Evolutionary conservation across 2,329 filamentous ascomycete species (phyloP).

Genomic region (Sphaceloma murrayae): DNA sequence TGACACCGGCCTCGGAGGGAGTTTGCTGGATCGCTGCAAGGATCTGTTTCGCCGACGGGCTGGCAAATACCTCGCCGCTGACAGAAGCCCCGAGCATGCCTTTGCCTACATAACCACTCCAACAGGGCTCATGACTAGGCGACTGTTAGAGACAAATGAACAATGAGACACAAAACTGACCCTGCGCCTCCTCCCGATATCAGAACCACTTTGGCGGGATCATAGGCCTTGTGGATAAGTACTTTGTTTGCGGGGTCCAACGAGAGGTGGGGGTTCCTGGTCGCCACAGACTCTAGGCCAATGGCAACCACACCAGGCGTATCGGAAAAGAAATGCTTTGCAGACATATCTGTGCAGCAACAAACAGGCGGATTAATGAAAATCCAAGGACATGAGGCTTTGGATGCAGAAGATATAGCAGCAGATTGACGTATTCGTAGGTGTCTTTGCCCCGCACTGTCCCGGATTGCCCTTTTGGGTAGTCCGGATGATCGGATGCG

Average conservation of each 20-base stretch:
- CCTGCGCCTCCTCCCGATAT: conserved; percentile 41
- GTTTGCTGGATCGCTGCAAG: conserved; percentile 41
- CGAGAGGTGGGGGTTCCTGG: conserved; percentile 36
- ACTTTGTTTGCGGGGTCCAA: conserved; percentile 41
- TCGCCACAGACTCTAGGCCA: conserved; percentile 39
- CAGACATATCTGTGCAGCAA: no score
- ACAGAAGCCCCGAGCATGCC: conserved; percentile 42
- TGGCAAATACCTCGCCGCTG: conserved; percentile 42
- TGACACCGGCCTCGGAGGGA: conserved; percentile 37
- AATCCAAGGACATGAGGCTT: no score
- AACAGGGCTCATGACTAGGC: conserved; percentile 37
- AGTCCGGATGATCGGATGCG: conserved; percentile 3
- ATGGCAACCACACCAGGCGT: conserved; percentile 43
- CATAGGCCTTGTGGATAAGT: conserved; percentile 39
- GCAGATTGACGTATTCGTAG: background rate
- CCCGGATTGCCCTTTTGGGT: conserved; percentile 8
- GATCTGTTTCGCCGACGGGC: conserved; percentile 40
- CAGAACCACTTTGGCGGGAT: conserved; percentile 36
- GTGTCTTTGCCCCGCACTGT: conserved; percentile 14
- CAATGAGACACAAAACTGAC: background rate
- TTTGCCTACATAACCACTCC: conserved; percentile 41
- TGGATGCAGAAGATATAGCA: background rate
- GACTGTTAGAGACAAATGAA: background rate
- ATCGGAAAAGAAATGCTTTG: conserved; percentile 46
- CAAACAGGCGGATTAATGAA: no score